Base-by-base conservation (phyloP, 2,329 filamentous ascomycete genomes). In the Raffaelea arxii region DNA sequence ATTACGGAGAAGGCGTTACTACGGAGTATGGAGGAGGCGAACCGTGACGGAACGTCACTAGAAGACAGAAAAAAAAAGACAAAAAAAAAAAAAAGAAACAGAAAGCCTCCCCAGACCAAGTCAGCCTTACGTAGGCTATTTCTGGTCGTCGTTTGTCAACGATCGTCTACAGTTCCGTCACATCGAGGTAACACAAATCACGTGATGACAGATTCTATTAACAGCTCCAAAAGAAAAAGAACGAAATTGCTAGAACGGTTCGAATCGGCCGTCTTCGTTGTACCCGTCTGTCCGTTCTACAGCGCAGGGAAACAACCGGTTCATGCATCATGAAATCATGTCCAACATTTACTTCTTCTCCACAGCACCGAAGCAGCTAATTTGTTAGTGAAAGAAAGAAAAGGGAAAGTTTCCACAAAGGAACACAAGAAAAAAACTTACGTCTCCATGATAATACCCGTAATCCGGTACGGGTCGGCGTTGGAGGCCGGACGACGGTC, bases 391-490 rank as follows among this genome's bases (percentile, higher is more conserved):
- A 11, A 22, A 40, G 9, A 39, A 39, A 14, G 5, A 9, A 14
- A 6, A 41, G 3, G 4, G n/a, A 2, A 25, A 11, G 25, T 9
- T 37, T 9, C 24, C 10, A 30, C 6, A 9, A 35, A 41, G 38
- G 38, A 44, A 54, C 27, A 10, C 27, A n/a, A 18, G 18, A 22
- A n/a, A 21, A 41, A 22, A 30, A 49, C 48, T 27, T 24, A 50
- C 48, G 59, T 62, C 56, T 62, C 60, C 58, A 62, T 60, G 27
- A 62, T 59, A 44, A 63, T 62, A 48, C 60, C 60, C 14, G 47
- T 83, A 49, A 72, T 70, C 70, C 85, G 83, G 71, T 90, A 90
- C 4, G 85, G 85, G 69, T 87, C 84, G 55, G 78, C 85, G 65
- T 89, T 90, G 63, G 80, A 85, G 47, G 85, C 85, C 50, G 78